These are phyloP conservation scores for Acacia confusa DNA, from an alignment of 306 rosid species.

Conservation along the genomic window DNA sequence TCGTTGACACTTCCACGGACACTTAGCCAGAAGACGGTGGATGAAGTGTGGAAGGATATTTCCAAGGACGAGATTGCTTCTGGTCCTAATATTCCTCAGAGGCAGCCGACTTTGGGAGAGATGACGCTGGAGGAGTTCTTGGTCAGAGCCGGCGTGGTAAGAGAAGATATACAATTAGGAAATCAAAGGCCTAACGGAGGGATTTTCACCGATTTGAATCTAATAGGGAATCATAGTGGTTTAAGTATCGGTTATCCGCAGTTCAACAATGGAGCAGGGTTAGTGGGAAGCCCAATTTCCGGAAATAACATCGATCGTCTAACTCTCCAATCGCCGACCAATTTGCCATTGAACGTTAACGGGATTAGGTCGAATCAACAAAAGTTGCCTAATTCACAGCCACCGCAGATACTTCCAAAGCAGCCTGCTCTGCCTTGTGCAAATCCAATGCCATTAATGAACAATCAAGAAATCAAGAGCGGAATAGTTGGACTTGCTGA, in stretches of 20 bases:
- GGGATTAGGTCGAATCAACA: constrained; percentile 72
- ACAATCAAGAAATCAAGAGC: constrained; percentile 51
- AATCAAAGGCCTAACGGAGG: constrained; percentile 42
- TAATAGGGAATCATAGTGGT: constrained; percentile 34
- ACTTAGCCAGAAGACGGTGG: constrained; percentile 87
- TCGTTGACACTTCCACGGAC: constrained; percentile 88
- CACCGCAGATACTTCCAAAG: constrained; percentile 64
- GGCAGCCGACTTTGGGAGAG: constrained; percentile 89
- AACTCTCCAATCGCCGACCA: constrained; percentile 54
- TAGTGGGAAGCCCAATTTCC: constrained; percentile 44
- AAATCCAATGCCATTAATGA: constrained; percentile 53
- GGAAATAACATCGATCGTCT: constrained; percentile 45
- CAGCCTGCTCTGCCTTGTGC: constrained; percentile 61
- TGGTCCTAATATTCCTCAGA: constrained; percentile 46
- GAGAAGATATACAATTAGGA: constrained; percentile 62
- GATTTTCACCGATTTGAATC: constrained; percentile 49
- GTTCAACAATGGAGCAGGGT: constrained; percentile 36
- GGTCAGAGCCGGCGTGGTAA: constrained; percentile 88
- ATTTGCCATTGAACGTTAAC: constrained; percentile 77
- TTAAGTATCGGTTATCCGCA: constrained; percentile 63
- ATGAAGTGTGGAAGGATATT: constrained; percentile 83
- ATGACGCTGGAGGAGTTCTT: constrained; percentile 92
- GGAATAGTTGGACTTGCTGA: constrained; percentile 73
- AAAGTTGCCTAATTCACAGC: constrained; percentile 35
- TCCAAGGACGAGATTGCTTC: constrained; percentile 40